Percentiles rank a stretch among this genome's conserved stretches.
Conservation (phyloP, 768 basidiomycete species). For the Chiua virens region DNA sequence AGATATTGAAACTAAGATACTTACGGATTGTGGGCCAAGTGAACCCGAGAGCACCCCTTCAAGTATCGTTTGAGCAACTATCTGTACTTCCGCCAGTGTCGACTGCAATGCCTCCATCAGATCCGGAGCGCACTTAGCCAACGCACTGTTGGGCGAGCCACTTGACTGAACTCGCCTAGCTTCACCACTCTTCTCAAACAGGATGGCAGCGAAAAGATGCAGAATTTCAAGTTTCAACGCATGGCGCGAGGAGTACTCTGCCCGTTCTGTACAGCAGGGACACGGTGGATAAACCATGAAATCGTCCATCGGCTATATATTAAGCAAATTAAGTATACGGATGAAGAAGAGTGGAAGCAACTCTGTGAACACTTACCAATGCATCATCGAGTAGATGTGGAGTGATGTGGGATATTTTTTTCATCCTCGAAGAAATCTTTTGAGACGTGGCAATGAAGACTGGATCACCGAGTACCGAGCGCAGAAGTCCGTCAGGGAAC, state of each 20-base stretch:
- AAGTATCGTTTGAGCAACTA: constrained; percentile 17
- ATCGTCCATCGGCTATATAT: constrained; percentile 52
- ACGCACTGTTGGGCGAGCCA: neutral
- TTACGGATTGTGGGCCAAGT: constrained; percentile 21
- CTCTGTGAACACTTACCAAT: constrained; percentile 29
- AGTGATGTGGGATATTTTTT: constrained; percentile 4
- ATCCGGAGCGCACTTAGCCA: constrained; percentile 7
- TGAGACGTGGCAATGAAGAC: constrained; percentile 10
- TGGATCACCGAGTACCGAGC: constrained; percentile 19
- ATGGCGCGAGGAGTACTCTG: constrained; percentile 29
- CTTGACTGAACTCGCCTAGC: neutral
- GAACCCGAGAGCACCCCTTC: constrained; percentile 18
- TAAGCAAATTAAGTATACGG: constrained; percentile 22
- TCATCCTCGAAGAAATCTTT: constrained; percentile 14
- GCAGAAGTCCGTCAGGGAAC: constrained; percentile 11
- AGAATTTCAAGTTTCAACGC: constrained; percentile 41
- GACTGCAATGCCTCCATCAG: constrained; percentile 21
- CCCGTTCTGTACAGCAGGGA: constrained; percentile 25
- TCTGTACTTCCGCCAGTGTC: constrained; percentile 21
- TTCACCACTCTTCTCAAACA: constrained; percentile 35
- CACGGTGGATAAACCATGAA: constrained; percentile 42
- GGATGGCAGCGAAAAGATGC: constrained; percentile 41
- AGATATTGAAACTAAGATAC: constrained; percentile 1
- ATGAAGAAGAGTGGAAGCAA: constrained; percentile 8
- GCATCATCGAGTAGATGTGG: constrained; percentile 13